Evolutionary conservation across 495 filamentous ascomycete species (phyloP), one percentile per base, ranked within the genome.

Genomic region (Penicillium cataractarum): DNA sequence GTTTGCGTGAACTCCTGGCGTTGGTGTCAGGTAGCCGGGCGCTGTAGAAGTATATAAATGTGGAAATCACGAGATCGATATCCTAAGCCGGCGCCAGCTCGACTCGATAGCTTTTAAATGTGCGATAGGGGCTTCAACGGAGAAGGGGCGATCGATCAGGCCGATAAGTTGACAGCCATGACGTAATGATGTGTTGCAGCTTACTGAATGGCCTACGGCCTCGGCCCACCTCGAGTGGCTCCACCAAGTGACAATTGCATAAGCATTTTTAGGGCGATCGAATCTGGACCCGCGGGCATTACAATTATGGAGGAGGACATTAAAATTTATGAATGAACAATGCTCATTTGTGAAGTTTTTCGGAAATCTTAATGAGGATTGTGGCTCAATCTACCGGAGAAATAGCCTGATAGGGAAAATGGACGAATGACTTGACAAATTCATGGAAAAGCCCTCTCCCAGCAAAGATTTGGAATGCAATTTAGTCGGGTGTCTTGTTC

Each of bases 71-170:
- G 4, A 4, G 27, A 13, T 49, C 6, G 12, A 12, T 72, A 77
- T 40, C 64, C 71, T 70, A 78, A 54, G n/a, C 51, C 4, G 12
- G 13, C 2, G 29, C n/a, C 21, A 6, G 27, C n/a, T 15, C n/a
- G n/a, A 27, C 2, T 21, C 5, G 15, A 35, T 35, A 24, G 6
- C 27, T 54, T 54, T 54, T 26, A 29, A 39, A 37, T 78, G 6
- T 19, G 24, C 19, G 10, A 21, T 5, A 4, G 52, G 9, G 7
- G 31, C 29, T 12, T 37, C 24, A 21, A 8, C 19, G n/a, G 31
- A 37, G 29, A 54, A 54, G 31, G 8, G 26, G 46, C 24, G 24
- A 50, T 50, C 24, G 24, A 29, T n/a, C 26, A 17, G 12, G 24
- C 13, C 24, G 46, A 9, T 58, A 22, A 21, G 12, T 27, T 27